Base-by-base conservation (phyloP, 345 rosid genomes). In the Eutrema japonicum region DNA sequence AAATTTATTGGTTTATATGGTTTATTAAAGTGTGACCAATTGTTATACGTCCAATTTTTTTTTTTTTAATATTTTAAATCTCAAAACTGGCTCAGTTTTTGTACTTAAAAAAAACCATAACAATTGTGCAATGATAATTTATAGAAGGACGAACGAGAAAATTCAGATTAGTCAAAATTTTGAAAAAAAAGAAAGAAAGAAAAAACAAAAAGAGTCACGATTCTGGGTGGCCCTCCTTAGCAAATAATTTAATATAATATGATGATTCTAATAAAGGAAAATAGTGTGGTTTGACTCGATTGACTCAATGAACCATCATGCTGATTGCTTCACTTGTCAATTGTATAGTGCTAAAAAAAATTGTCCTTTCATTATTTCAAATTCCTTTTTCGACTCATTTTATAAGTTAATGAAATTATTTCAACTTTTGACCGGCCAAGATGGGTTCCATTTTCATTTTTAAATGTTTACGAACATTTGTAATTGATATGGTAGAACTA, bases 391-490 rank as follows among this genome's bases (percentile, higher is more conserved):
- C 38, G 18, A 51, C 37, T 40, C 40, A 38, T n/a, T 18, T 50
- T 26, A 1, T 27, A 11, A 26, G 32, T 33, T 64, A 32, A 14
- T 47, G 40, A 65, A 12, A 64, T 29, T 18, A 50, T 66, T 66
- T 68, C 45, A 30, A 54, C 64, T 43, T 43, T 55, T 43, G 73
- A 68, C 53, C 35, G 33, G 57, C 53, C 22, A 55, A 42, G 45
- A 30, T 43, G 35, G 73, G 32, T 68, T 55, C 33, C 11, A 10
- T 14, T 55, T 68, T 54, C 33, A 68, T 14, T 32, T 42, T 68
- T 26, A 14, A 41, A 16, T 53, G 30, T 8, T 41, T 52, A 29
- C 2, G 12, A 66, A 8, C 10, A 26, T 26, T 40, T 8, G 27
- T 38, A 49, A 1, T 22, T 35, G 1, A 4, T 38, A 10, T 54